Evolutionary conservation across 164 flowering plant species (phyloP).

Genomic region (Kalanchoe fedtschenkoi): DNA sequence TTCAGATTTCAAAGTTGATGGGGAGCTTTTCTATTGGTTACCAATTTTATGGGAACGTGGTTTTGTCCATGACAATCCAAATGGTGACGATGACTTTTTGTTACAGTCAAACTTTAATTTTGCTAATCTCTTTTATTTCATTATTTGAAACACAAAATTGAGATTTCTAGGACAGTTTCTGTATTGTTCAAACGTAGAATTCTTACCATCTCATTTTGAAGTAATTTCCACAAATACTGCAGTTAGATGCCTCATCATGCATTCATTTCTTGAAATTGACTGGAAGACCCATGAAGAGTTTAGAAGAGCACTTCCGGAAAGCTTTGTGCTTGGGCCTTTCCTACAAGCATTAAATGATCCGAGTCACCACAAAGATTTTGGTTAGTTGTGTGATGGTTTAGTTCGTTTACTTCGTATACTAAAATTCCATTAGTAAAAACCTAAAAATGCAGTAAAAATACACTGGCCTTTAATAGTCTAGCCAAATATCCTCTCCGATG

Average conservation of each 20-base stretch:
- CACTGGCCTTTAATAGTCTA: background rate
- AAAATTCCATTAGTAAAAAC: background rate
- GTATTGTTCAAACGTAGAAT: too few relatives aligned
- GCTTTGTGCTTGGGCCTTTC: constrained; percentile 75
- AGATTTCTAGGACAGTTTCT: too few relatives aligned
- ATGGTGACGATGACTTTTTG: constrained; percentile 33
- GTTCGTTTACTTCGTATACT: background rate
- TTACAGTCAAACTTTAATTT: background rate
- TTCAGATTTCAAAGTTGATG: constrained; percentile 5
- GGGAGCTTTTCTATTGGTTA: constrained; percentile 59
- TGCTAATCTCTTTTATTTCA: background rate
- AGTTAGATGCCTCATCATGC: constrained; percentile 92
- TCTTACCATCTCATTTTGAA: background rate
- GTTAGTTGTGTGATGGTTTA: constrained; percentile 32
- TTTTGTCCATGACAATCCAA: constrained; percentile 85
- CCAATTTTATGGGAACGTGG: constrained; percentile 84
- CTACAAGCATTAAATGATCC: constrained; percentile 73
- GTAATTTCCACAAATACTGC: constrained; percentile 19
- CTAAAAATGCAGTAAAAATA: background rate
- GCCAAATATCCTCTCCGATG: background rate
- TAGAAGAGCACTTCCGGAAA: constrained; percentile 48
- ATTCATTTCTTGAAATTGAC: constrained; percentile 67
- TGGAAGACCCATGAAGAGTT: constrained; percentile 45
- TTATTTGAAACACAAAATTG: background rate
- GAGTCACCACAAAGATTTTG: constrained; percentile 89